Conservation (phyloP, 2,329 filamentous ascomycete genomes). For the Monosporascus cannonballus region DNA sequence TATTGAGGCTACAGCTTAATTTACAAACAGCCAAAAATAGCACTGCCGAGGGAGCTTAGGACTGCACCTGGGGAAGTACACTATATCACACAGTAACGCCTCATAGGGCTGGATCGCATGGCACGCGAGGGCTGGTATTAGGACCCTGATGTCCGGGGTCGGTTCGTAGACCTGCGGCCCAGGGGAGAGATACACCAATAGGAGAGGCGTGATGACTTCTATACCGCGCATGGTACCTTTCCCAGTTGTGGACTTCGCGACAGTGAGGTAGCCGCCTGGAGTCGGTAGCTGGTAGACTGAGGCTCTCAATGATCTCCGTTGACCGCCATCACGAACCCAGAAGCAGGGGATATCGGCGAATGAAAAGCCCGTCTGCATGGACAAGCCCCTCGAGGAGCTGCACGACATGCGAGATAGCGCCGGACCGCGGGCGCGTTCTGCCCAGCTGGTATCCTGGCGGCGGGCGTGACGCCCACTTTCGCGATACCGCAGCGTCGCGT, state of each 20-base stretch:
- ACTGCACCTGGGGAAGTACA: background rate
- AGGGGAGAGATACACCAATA: background rate
- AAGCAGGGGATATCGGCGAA: background rate
- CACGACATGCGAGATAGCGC: background rate
- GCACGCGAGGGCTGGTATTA: background rate
- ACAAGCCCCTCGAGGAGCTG: background rate
- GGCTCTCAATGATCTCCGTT: background rate
- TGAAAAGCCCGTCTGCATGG: background rate
- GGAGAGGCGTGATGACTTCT: background rate
- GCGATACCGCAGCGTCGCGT: slow-evolving; percentile 8
- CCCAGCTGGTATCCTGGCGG: background rate
- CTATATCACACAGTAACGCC: background rate
- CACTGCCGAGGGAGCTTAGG: slow-evolving; percentile 4
- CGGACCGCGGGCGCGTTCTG: background rate
- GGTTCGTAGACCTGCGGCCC: background rate
- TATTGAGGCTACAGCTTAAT: slow-evolving; percentile 30
- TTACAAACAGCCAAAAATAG: slow-evolving; percentile 32
- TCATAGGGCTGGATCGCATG: background rate
- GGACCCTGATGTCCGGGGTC: background rate
- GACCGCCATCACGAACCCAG: background rate
- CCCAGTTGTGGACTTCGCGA: background rate
- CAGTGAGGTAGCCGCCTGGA: background rate
- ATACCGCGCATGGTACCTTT: background rate
- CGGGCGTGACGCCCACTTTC: slow-evolving; percentile 20
- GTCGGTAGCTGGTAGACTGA: background rate